These are phyloP conservation scores for Cyberlindnera veronae DNA, from an alignment of 805 yeast species.

Conservation along the genomic window DNA sequence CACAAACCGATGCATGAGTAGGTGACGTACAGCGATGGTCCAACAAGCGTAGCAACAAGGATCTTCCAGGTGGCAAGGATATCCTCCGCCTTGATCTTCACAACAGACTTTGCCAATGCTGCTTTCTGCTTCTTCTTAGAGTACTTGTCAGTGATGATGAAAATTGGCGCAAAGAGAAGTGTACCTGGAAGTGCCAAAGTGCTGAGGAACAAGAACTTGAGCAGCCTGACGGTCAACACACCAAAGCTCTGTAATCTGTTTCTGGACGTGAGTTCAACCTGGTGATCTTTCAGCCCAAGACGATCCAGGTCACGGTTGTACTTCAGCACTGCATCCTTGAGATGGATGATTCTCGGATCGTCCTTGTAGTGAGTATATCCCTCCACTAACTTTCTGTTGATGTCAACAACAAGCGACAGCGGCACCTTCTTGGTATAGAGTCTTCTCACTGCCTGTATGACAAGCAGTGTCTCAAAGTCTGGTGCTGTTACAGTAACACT, in stretches of 20 bases:
- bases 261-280: conserved; percentile 51
- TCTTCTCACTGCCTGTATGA: conserved; percentile 92
- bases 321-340: conserved; percentile 58
- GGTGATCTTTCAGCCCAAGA: conserved; percentile 69
- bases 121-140: conserved; percentile 68
- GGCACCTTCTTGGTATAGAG: conserved; percentile 72
- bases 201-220: conserved; percentile 49
- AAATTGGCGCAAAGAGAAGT: conserved; percentile 80
- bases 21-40: conserved; percentile 77
- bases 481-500: conserved; percentile 93
- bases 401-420: conserved; percentile 74
- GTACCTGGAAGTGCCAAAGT: conserved; percentile 80
- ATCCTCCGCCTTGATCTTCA: conserved; percentile 85
- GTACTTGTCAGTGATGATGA: conserved; percentile 64
- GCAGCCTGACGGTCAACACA: conserved; percentile 48
- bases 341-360: conserved; percentile 59
- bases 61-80: conserved; percentile 96
- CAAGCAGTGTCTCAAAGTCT: conserved; percentile 88
- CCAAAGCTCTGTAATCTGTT: conserved; percentile 46
- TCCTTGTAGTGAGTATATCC: conserved; percentile 79
- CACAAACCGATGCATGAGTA: conserved; percentile 56
- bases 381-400: conserved; percentile 79
- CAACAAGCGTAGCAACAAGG: conserved; percentile 74
- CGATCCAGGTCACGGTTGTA: conserved; percentile 66
- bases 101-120: conserved; percentile 88